phyloP scores from a whole-genome alignment of 768 basidiomycete genomes.

The Lactarius pseudohatsudake region DNA sequence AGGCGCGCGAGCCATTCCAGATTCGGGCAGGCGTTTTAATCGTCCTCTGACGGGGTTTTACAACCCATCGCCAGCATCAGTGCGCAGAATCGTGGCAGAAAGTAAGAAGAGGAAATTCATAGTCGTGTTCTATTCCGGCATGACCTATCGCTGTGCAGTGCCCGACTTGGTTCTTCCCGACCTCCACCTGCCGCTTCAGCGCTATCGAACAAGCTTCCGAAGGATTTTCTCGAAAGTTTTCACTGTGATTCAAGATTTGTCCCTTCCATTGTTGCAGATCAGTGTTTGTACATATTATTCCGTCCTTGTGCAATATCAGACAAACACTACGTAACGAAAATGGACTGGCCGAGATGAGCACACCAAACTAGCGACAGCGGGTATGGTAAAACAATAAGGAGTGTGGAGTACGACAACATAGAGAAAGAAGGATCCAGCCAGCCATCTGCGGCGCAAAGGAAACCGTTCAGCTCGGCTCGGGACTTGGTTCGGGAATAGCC shows the following conservation, averaged over 20 bases:
- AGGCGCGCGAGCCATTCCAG: neutral
- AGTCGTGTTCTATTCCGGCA: too few relatives aligned
- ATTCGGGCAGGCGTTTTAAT: neutral
- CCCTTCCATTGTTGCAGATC: neutral
- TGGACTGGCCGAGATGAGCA: neutral
- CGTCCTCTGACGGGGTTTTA: too few relatives aligned
- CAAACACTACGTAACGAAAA: neutral
- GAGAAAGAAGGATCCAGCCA: neutral
- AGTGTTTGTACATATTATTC: neutral
- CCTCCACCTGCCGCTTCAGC: too few relatives aligned
- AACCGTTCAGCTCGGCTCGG: slow-evolving; percentile 1
- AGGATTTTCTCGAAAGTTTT: neutral
- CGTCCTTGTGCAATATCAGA: neutral
- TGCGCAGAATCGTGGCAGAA: too few relatives aligned
- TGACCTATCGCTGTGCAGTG: too few relatives aligned
- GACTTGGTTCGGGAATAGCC: slow-evolving; percentile 5
- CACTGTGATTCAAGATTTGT: neutral
- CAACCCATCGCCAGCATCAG: too few relatives aligned
- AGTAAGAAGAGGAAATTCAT: too few relatives aligned
- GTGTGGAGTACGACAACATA: neutral
- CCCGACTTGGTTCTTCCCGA: too few relatives aligned
- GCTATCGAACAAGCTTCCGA: neutral
- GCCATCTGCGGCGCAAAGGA: too few relatives aligned
- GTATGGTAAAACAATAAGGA: neutral
- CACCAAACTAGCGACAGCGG: neutral